Conservation (phyloP, 2,329 filamentous ascomycete genomes). For the Dothistroma pini region DNA sequence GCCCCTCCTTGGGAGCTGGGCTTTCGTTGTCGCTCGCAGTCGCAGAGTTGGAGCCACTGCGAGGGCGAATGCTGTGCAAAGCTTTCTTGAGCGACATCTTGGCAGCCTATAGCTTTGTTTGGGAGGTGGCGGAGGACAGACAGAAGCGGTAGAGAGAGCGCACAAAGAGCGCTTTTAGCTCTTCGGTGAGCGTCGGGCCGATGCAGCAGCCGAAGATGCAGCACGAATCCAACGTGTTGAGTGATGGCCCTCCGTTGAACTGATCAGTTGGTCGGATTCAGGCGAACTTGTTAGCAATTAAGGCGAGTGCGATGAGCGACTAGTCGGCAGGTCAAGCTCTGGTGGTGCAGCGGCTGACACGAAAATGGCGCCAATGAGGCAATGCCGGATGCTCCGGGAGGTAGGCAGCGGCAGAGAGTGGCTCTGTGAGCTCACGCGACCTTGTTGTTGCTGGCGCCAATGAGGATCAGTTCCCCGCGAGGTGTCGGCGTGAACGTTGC, state of each 20-base stretch:
- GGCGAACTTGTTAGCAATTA: neutral
- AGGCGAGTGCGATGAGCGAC: neutral
- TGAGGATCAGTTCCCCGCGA: neutral
- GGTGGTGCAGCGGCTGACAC: neutral
- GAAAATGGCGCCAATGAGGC: neutral
- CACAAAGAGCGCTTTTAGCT: neutral
- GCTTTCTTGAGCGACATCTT: constrained; percentile 45
- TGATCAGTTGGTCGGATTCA: neutral
- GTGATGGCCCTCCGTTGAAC: neutral
- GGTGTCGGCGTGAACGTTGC: neutral
- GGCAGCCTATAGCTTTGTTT: neutral
- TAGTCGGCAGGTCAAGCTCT: neutral
- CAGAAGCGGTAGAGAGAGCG: neutral
- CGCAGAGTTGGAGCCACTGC: constrained; percentile 27
- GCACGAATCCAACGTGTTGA: neutral
- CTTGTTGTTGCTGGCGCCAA: neutral
- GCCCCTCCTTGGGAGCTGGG: constrained; percentile 11
- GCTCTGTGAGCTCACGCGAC: neutral
- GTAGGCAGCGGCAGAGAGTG: neutral
- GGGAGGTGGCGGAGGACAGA: neutral
- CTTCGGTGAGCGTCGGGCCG: neutral
- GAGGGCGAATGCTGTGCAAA: constrained; percentile 42
- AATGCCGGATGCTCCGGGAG: neutral
- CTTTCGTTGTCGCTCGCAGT: constrained; percentile 22
- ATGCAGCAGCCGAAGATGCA: neutral